Conservation (phyloP, 2,329 filamentous ascomycete species). For the Hymenoscyphus repandus region DNA sequence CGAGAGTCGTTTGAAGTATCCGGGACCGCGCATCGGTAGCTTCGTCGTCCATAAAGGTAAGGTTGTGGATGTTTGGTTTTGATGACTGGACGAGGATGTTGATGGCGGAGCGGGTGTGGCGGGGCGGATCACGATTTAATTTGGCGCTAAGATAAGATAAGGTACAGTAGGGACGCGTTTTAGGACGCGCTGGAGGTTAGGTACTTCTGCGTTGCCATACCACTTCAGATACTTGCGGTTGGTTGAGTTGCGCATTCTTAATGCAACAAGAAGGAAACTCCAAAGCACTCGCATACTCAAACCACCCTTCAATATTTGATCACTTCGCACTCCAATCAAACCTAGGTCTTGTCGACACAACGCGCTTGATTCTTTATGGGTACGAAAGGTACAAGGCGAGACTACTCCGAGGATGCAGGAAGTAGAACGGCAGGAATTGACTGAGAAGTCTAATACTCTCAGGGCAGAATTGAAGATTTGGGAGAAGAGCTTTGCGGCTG, state of each 20-base stretch:
- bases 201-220: no score
- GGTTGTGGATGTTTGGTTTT: neutral
- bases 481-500: conserved; percentile 62
- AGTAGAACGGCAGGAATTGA: conserved; percentile 17
- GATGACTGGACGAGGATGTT: neutral
- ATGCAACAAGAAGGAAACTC: no score
- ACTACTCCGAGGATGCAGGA: conserved; percentile 20
- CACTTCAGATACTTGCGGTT: no score
- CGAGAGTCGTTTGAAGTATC: conserved; percentile 39
- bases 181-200: neutral
- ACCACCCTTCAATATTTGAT: no score
- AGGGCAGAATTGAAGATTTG: conserved; percentile 68
- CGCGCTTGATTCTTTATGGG: no score
- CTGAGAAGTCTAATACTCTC: conserved; percentile 43
- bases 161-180: neutral
- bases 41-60: conserved; percentile 30
- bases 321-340: no score
- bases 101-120: neutral
- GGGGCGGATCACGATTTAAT: neutral
- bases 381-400: no score
- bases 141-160: conserved; percentile 6
- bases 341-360: no score
- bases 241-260: no score
- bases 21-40: conserved; percentile 37
- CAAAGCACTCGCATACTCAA: no score